phyloP scores from a whole-genome alignment of 1,284 basidiomycete species.

The Trichosporon coremiiforme region DNA sequence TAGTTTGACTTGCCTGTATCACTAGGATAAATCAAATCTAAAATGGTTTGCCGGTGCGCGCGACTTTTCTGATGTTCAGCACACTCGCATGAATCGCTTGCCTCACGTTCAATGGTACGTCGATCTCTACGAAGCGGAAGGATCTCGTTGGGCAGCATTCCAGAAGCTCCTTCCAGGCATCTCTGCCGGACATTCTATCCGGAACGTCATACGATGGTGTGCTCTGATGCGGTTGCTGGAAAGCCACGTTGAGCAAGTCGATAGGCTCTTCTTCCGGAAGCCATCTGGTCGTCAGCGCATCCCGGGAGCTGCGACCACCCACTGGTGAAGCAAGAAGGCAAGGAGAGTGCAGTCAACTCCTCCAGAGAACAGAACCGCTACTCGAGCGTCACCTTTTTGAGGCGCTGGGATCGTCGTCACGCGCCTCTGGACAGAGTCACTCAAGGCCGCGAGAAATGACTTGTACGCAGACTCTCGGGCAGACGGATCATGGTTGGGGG shows the following conservation, averaged over 20 bases:
- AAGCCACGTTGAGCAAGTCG: slow-evolving; percentile 93
- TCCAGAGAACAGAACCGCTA: slow-evolving; percentile 91
- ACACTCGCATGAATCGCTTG: slow-evolving; percentile 33
- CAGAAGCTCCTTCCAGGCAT: slow-evolving; percentile 74
- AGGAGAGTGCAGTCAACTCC: slow-evolving; percentile 91
- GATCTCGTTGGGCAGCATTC: slow-evolving; percentile 68
- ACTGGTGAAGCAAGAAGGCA: slow-evolving; percentile 72
- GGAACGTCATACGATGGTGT: slow-evolving; percentile 66
- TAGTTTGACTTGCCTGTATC: slow-evolving; percentile 58
- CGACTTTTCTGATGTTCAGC: slow-evolving; percentile 62
- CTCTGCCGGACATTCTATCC: slow-evolving; percentile 78
- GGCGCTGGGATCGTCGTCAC: slow-evolving; percentile 59
- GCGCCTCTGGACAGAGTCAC: slow-evolving; percentile 54
- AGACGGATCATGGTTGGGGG: background rate
- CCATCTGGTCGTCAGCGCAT: slow-evolving; percentile 56
- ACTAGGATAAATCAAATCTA: slow-evolving; percentile 77
- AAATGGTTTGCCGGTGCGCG: slow-evolving; percentile 62
- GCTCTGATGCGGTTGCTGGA: slow-evolving; percentile 81
- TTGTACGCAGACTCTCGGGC: background rate
- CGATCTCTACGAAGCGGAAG: slow-evolving; percentile 91
- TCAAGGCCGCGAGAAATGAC: slow-evolving; percentile 36
- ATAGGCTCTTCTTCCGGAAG: slow-evolving; percentile 75
- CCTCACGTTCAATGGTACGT: slow-evolving; percentile 75
- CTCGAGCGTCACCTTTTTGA: slow-evolving; percentile 58
- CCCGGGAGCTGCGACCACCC: background rate